phyloP scores from a whole-genome alignment of 495 filamentous ascomycete genomes.

The Xylaria castorea region DNA sequence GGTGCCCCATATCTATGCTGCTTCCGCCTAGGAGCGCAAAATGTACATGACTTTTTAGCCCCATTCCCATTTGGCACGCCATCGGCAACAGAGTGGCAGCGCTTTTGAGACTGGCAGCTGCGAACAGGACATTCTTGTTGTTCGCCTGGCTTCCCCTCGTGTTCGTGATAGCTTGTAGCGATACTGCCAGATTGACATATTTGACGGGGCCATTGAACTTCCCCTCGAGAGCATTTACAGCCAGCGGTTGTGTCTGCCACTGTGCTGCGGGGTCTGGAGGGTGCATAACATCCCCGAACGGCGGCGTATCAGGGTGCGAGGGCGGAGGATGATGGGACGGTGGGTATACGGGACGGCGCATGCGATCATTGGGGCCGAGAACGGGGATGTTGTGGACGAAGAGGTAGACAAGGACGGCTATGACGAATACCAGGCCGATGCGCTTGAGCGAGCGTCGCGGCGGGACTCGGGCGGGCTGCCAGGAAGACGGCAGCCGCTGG shows the following conservation, averaged over 20 bases:
- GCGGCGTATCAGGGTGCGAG: slow-evolving; percentile 5
- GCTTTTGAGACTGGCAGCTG: slow-evolving; percentile 62
- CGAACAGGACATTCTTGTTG: slow-evolving; percentile 66
- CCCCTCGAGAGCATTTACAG: neutral
- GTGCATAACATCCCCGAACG: slow-evolving; percentile 16
- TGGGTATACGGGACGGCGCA: slow-evolving; percentile 31
- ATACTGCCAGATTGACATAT: slow-evolving; percentile 45
- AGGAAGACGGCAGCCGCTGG: slow-evolving; percentile 40
- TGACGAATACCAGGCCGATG: slow-evolving; percentile 40
- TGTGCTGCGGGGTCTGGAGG: slow-evolving; percentile 25
- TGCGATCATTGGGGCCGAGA: slow-evolving; percentile 33
- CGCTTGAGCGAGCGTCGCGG: slow-evolving; percentile 50
- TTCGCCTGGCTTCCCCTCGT: slow-evolving; percentile 42
- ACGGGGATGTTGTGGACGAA: slow-evolving; percentile 54
- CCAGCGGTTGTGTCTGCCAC: slow-evolving; percentile 15
- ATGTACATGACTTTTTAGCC: slow-evolving; percentile 64
- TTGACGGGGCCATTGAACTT: slow-evolving; percentile 50
- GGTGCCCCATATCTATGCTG: slow-evolving; percentile 56
- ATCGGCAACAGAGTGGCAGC: slow-evolving; percentile 62
- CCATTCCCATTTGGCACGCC: slow-evolving; percentile 65
- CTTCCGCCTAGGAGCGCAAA: slow-evolving; percentile 64
- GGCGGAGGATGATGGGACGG: slow-evolving; percentile 20
- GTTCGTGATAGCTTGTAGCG: slow-evolving; percentile 48
- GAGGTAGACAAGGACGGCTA: slow-evolving; percentile 46
- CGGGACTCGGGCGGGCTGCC: slow-evolving; percentile 44